Evolutionary conservation across 345 rosid genomes (phyloP).

Genomic region (Hevea brasiliensis): DNA sequence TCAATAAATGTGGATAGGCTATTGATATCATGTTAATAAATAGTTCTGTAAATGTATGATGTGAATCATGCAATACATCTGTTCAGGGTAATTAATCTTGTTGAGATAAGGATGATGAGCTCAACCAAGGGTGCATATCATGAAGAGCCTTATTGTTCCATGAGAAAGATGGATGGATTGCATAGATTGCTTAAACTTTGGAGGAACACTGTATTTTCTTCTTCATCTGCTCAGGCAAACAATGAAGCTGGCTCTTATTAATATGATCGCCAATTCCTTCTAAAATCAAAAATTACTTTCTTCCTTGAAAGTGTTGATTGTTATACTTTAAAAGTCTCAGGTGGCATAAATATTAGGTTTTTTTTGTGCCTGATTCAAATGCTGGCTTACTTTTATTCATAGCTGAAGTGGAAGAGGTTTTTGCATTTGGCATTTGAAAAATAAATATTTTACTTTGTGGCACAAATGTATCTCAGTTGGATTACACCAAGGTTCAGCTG

Average conservation of each 20-base stretch:
- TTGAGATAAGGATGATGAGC: not conserved
- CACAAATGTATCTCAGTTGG: too few relatives aligned
- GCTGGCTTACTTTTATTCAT: not conserved
- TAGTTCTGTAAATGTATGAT: not conserved
- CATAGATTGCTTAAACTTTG: not conserved
- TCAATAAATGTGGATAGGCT: slow-evolving; percentile 8
- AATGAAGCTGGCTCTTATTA: not conserved
- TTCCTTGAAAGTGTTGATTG: not conserved
- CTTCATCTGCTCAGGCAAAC: not conserved
- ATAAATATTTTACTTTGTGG: too few relatives aligned
- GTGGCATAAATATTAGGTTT: not conserved
- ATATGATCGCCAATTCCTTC: not conserved
- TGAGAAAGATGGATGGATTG: not conserved
- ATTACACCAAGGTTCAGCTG: too few relatives aligned
- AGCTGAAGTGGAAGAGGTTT: not conserved
- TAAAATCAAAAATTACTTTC: not conserved
- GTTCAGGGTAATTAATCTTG: not conserved
- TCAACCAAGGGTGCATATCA: not conserved
- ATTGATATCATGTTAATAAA: not conserved
- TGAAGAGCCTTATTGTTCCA: too few relatives aligned
- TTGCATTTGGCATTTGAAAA: not conserved
- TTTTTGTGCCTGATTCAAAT: not conserved
- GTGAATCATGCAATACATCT: not conserved
- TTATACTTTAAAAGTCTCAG: not conserved
- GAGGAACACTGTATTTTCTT: not conserved